A percentile compares a stretch with the other conserved stretches of the same genome.
Conservation (phyloP, 305 asterid genomes). For the Fraxinus velutina region DNA sequence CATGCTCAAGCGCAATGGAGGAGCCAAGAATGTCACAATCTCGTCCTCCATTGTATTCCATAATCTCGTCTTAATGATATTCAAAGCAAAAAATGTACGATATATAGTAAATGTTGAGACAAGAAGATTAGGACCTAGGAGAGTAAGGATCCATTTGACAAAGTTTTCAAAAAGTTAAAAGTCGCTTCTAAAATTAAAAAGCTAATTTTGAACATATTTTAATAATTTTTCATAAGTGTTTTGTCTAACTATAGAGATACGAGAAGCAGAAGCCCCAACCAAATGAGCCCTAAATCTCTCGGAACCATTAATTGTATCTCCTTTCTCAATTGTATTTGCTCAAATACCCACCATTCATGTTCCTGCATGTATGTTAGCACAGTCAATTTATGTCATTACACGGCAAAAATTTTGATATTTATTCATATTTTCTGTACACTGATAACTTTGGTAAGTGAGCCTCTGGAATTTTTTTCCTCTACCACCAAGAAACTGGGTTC, state of each 20-base stretch:
- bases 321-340: constrained; percentile 67
- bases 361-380: constrained; percentile 49
- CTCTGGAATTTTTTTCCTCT: background rate
- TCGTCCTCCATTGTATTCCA: background rate
- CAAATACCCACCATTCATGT: constrained; percentile 48
- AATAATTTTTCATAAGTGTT: too few species aligned
- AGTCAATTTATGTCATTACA: background rate
- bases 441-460: background rate
- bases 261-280: background rate
- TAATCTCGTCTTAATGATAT: background rate
- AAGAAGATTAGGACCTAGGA: background rate
- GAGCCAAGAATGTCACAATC: background rate
- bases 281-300: constrained; percentile 25
- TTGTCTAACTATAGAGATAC: background rate
- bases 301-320: constrained; percentile 50
- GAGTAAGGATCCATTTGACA: background rate
- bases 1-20: background rate
- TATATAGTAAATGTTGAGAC: background rate
- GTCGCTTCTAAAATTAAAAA: background rate
- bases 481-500: background rate
- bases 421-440: background rate
- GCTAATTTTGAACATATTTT: background rate
- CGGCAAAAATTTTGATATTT: background rate
- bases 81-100: background rate
- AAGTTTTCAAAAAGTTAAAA: background rate